Conservation (phyloP, 2,329 filamentous ascomycete species). For the Knufia petricola region DNA sequence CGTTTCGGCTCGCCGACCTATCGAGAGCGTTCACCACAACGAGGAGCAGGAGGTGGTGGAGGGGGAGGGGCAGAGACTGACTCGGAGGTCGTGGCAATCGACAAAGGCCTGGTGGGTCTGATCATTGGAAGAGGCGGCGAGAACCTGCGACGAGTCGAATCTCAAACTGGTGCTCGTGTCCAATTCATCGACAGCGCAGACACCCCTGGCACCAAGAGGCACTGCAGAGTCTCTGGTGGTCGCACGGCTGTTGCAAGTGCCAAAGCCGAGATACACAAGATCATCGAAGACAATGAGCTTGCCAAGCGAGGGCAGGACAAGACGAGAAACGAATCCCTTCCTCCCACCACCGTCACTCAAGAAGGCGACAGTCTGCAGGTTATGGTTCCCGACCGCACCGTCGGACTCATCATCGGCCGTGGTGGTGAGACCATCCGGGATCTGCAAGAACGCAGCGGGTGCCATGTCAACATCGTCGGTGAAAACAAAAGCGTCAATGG, state of each 20-base stretch:
- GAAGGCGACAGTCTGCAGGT: slow-evolving; percentile 82
- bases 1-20: slow-evolving; percentile 31
- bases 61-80: slow-evolving; percentile 49
- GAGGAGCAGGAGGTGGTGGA: slow-evolving; percentile 28
- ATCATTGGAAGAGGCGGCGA: slow-evolving; percentile 88
- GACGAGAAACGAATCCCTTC: slow-evolving; percentile 20
- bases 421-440: slow-evolving; percentile 89
- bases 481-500: slow-evolving; percentile 90
- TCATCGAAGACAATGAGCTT: slow-evolving; percentile 77
- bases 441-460: slow-evolving; percentile 82
- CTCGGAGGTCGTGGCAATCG: slow-evolving; percentile 74
- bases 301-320: slow-evolving; percentile 28
- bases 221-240: slow-evolving; percentile 76
- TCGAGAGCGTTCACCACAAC: slow-evolving; percentile 46
- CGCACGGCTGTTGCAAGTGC: slow-evolving; percentile 64
- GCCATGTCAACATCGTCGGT: slow-evolving; percentile 89
- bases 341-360: slow-evolving; percentile 33
- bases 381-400: slow-evolving; percentile 88
- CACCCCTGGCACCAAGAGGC: slow-evolving; percentile 60
- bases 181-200: slow-evolving; percentile 76
- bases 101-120: slow-evolving; percentile 75
- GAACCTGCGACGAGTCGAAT: slow-evolving; percentile 75
- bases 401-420: slow-evolving; percentile 87
- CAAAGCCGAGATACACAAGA: slow-evolving; percentile 72
- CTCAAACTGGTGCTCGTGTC: slow-evolving; percentile 71